Evolutionary conservation across 768 basidiomycete species (phyloP).

Genomic region (Lentinula guzmanii): DNA sequence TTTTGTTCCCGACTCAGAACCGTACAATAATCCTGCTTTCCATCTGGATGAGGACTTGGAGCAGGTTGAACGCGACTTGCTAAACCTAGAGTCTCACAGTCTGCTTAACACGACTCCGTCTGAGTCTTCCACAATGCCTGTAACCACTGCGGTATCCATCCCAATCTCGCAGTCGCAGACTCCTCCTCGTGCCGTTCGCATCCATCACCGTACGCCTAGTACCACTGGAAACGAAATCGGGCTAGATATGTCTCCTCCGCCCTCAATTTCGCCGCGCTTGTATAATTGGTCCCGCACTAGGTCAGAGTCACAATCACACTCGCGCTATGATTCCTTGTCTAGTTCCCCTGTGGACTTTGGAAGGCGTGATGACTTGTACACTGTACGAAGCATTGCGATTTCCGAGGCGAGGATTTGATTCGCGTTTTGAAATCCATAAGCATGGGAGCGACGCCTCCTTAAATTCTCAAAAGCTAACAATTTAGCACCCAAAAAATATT

Average conservation of each 20-base stretch:
- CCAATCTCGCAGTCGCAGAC: not conserved
- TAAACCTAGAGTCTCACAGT: not conserved
- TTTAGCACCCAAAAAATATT: too few relatives aligned
- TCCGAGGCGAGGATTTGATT: not conserved
- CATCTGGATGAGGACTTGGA: not conserved
- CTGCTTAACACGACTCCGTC: not conserved
- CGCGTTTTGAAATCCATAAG: not conserved
- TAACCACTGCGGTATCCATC: not conserved
- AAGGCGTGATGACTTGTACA: not conserved
- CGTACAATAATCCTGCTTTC: not conserved
- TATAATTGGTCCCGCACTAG: constrained; percentile 26
- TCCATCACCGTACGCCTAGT: not conserved
- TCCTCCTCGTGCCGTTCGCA: not conserved
- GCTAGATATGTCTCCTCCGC: constrained; percentile 31
- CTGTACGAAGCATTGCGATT: not conserved
- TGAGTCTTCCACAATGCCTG: not conserved
- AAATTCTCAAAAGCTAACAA: too few relatives aligned
- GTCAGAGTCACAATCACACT: not conserved
- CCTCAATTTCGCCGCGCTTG: constrained; percentile 33
- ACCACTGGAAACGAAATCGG: not conserved
- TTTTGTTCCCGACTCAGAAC: not conserved
- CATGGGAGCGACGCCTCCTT: too few relatives aligned
- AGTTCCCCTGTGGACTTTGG: not conserved
- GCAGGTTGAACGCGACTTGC: not conserved
- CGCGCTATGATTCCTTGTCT: not conserved